Percentiles rank a stretch among this genome's conserved stretches.
These are phyloP conservation scores for Talaromyces nanjingensis DNA, from an alignment of 495 filamentous ascomycete species.

Conservation along the genomic window DNA sequence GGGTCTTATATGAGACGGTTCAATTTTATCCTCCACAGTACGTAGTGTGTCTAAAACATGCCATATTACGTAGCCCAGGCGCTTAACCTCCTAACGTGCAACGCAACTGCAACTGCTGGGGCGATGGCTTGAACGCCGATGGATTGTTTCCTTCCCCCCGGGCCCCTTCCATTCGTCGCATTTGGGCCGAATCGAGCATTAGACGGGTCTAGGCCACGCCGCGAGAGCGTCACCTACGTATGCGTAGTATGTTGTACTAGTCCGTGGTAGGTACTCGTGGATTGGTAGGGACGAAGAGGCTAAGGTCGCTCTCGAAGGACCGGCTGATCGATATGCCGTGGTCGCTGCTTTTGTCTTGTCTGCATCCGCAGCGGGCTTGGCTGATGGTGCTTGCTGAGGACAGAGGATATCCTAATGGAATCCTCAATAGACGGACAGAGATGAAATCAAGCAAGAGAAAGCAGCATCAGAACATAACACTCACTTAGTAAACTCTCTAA, in stretches of 20 bases:
- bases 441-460: neutral
- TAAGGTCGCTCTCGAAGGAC: neutral
- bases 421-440: neutral
- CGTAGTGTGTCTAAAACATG: neutral
- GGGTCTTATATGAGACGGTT: neutral
- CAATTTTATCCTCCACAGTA: neutral
- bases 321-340: neutral
- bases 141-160: neutral
- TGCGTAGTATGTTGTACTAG: neutral
- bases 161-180: too few relatives aligned
- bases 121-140: neutral
- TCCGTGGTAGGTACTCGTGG: neutral
- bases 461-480: neutral
- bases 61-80: neutral
- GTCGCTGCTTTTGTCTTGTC: neutral
- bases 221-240: neutral
- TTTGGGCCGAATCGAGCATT: neutral
- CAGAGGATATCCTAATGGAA: neutral
- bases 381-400: neutral
- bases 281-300: neutral
- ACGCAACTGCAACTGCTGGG: neutral
- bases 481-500: neutral
- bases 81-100: neutral
- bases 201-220: neutral
- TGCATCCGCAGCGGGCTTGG: neutral